Percentiles rank a stretch among this genome's conserved stretches.
Conservation (phyloP, 1,284 basidiomycete species). For the Ganoderma lingzhi region DNA sequence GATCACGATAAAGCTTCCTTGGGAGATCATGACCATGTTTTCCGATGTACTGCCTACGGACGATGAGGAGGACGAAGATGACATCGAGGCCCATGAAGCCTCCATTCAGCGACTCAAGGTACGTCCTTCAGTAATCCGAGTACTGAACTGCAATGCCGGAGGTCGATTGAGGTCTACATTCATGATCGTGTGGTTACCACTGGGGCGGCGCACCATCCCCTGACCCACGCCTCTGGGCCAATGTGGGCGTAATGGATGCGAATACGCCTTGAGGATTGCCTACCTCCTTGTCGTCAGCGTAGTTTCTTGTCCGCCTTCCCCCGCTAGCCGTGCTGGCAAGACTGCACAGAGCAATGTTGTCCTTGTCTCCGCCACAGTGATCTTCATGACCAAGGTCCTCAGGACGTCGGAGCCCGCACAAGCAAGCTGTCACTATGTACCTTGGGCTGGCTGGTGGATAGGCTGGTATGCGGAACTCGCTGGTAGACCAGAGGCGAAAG, state of each 20-base stretch:
- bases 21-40: slow-evolving; percentile 95
- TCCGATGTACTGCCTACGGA: slow-evolving; percentile 89
- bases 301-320: background rate
- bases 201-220: background rate
- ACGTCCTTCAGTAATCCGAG: slow-evolving; percentile 18
- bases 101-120: slow-evolving; percentile 88
- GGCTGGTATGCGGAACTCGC: background rate
- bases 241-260: too few relatives aligned
- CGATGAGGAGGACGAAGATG: slow-evolving; percentile 96
- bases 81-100: slow-evolving; percentile 95
- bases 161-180: background rate
- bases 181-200: background rate
- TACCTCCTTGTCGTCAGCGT: background rate
- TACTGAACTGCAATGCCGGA: background rate
- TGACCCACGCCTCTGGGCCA: background rate
- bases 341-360: background rate
- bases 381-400: background rate
- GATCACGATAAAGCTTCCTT: slow-evolving; percentile 94
- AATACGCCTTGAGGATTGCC: too few relatives aligned
- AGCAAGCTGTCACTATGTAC: background rate
- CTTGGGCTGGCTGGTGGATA: too few relatives aligned
- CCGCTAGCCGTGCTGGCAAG: too few relatives aligned
- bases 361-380: background rate
- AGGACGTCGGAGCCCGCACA: background rate
- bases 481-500: background rate